Evolutionary conservation across 2,329 filamentous ascomycete genomes (phyloP).

Genomic region (Trichophyton equinum): DNA sequence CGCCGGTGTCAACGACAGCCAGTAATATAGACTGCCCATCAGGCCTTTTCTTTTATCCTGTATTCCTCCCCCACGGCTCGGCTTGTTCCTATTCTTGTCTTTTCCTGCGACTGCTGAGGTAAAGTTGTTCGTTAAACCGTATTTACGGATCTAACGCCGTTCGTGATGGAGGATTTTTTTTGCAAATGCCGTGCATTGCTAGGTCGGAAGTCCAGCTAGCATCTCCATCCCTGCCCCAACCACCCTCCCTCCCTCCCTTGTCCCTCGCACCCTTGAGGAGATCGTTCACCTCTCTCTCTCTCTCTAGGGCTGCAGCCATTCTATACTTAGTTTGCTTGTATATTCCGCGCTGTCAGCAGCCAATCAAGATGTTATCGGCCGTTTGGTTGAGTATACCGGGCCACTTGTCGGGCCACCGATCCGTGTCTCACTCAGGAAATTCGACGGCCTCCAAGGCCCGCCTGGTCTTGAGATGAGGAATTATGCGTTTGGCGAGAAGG

Average conservation of each 20-base stretch:
- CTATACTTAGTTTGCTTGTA: neutral
- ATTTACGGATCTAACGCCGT: neutral
- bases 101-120: neutral
- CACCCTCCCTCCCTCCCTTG: neutral
- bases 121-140: neutral
- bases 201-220: neutral
- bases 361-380: neutral
- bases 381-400: too few species aligned
- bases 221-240: neutral
- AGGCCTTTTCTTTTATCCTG: neutral
- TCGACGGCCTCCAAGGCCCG: neutral
- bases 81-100: neutral
- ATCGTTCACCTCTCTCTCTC: neutral
- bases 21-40: neutral
- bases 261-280: neutral
- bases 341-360: neutral
- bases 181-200: neutral
- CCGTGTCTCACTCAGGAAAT: neutral
- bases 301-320: neutral
- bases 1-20: neutral
- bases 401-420: neutral
- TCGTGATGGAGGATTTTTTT: neutral
- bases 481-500: neutral
- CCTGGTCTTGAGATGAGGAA: neutral
- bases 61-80: neutral